Evolutionary conservation across 2,329 filamentous ascomycete species (phyloP), one percentile per base, ranked within the genome.

Genomic region (Pseudogymnoascus sp.): DNA sequence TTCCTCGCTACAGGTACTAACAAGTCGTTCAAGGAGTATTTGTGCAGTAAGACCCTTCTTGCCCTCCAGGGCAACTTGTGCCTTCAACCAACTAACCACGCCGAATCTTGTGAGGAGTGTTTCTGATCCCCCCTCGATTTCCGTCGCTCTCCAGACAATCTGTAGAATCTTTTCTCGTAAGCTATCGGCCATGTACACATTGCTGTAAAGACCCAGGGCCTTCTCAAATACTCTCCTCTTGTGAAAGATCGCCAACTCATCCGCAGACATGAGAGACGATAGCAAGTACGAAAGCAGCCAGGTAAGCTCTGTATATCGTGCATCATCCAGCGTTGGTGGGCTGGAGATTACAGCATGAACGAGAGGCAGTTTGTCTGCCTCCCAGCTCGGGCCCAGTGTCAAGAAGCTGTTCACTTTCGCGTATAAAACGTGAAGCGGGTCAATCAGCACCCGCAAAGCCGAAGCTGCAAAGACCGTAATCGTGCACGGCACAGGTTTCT

Each of bases 391-490:
- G 0, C 86, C 83, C 59, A 86, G 86, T 20, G 90, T 90, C 36
- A 97, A 82, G 72, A 92, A 97, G 5, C 81, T 79, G 76, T 96
- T 96, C 74, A 94, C 77, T 71, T 96, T 96, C 62, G 86, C 84
- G 72, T 96, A 97, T 37, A 97, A 82, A 63, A 84, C 84, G 70
- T 96, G 90, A 14, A 91, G 80, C 0, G 93, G 93, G 64, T 90
- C 86, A 20, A 80, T 82, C 50, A 96, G 76, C 14, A 96, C 84
- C 1, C 81, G 76, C 6, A 96, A 78, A 1, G 86, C 85, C 65
- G 85, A 84, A 54, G 82, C 80, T 6, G 90, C 87, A 68, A 96
- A 94, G 9, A 88, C 83, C n/a, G 86, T 82, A 5, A 90, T 85
- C 11, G 90, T 80, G 63, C 87, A 90, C 0, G 92, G 87, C 3